Conservation (phyloP, 129 eudicot genomes). For the Artemisia argyi region DNA sequence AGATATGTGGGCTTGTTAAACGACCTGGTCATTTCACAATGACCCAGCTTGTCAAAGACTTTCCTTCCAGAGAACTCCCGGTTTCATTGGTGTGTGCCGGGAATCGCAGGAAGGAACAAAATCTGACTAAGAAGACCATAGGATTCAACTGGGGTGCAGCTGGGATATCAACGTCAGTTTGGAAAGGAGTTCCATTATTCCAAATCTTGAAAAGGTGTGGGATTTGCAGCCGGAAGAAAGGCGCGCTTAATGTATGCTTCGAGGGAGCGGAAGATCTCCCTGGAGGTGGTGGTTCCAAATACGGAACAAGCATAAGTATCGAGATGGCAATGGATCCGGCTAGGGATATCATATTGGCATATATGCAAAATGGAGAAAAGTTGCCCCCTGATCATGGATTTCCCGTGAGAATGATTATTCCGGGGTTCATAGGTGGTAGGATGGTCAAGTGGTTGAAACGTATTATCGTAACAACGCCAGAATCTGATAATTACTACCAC, state of each 20-base stretch:
- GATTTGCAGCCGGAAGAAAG: conserved; percentile 46
- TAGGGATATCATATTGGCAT: conserved; percentile 80
- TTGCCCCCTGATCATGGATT: conserved; percentile 88
- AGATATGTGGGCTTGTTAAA: conserved; percentile 68
- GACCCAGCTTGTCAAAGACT: conserved; percentile 59
- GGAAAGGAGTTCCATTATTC: conserved; percentile 81
- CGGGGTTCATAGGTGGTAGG: conserved; percentile 91
- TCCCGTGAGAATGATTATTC: conserved; percentile 84
- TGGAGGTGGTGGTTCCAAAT: conserved; percentile 94
- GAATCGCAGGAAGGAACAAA: conserved; percentile 85
- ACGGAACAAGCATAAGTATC: conserved; percentile 70
- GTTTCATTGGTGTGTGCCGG: conserved; percentile 87
- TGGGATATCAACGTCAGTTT: conserved; percentile 77
- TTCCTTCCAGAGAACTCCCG: conserved; percentile 64
- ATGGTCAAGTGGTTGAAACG: conserved; percentile 98
- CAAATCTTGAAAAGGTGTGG: conserved; percentile 69
- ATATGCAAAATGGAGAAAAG: conserved; percentile 86
- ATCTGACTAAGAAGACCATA: conserved; percentile 63
- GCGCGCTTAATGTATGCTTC: conserved; percentile 83
- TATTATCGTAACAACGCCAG: conserved; percentile 66
- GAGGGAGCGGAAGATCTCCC: conserved; percentile 94
- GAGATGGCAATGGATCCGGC: conserved; percentile 88
- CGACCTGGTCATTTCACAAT: conserved; percentile 64
- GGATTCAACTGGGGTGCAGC: conserved; percentile 99
- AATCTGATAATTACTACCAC: conserved; percentile 78